phyloP scores from a whole-genome alignment of 2,329 filamentous ascomycete species.

The Fusarium sambucinum region DNA sequence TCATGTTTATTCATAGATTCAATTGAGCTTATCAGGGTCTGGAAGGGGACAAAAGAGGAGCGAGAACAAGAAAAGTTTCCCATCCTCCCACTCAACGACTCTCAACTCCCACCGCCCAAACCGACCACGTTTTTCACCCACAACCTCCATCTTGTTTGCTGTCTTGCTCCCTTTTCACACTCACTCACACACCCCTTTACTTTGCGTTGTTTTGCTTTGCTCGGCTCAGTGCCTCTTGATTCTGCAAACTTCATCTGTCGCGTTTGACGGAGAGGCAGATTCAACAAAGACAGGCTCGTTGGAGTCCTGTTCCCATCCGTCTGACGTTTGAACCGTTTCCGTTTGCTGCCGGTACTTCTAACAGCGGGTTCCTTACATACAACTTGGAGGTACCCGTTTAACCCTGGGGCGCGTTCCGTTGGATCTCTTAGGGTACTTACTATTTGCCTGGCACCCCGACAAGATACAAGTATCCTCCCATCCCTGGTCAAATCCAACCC shows the following conservation, averaged over 20 bases:
- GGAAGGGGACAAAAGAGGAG: conserved; percentile 13
- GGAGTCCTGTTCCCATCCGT: conserved; percentile 31
- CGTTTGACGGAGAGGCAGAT: conserved; percentile 6
- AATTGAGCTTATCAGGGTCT: conserved; percentile 15
- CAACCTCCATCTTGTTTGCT: conserved; percentile 35
- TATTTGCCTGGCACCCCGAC: conserved; percentile 16
- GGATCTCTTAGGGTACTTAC: conserved; percentile 26
- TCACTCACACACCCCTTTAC: conserved; percentile 22
- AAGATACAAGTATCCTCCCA: conserved; percentile 36
- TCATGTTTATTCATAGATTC: not conserved
- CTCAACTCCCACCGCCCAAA: conserved; percentile 32
- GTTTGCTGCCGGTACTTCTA: conserved; percentile 36
- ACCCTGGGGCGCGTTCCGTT: conserved; percentile 26
- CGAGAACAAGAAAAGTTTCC: conserved; percentile 32
- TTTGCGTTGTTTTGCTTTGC: not conserved
- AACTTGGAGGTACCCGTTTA: conserved; percentile 32
- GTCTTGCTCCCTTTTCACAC: conserved; percentile 27
- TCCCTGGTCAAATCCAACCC: conserved; percentile 37
- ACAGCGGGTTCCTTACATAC: conserved; percentile 29
- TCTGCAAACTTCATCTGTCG: not conserved
- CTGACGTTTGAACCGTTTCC: conserved; percentile 31
- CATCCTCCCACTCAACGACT: conserved; percentile 29
- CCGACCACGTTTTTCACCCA: conserved; percentile 42
- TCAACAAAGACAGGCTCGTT: not conserved
- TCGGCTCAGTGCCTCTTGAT: conserved; percentile 21